Percentiles rank a stretch among this genome's conserved stretches.
phyloP scores from a whole-genome alignment of 2,329 filamentous ascomycete species.

The Karstenula rhodostoma region DNA sequence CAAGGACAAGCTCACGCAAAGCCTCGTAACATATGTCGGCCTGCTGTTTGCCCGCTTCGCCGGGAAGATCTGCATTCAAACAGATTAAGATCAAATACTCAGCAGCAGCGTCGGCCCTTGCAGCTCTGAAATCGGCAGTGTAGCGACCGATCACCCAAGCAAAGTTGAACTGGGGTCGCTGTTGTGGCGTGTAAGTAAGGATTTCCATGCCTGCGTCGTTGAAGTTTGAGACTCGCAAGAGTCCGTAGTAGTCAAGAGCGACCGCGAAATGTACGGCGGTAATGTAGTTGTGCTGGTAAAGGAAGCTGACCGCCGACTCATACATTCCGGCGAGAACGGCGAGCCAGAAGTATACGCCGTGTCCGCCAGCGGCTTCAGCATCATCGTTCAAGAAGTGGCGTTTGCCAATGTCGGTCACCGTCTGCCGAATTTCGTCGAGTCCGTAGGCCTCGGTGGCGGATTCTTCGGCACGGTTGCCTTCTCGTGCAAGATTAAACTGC shows the following conservation, averaged over 20 bases:
- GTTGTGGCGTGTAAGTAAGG: slow-evolving; percentile 71
- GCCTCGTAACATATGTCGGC: slow-evolving; percentile 88
- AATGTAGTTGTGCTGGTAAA: slow-evolving; percentile 90
- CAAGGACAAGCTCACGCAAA: slow-evolving; percentile 91
- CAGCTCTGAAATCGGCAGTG: slow-evolving; percentile 92
- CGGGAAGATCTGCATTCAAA: slow-evolving; percentile 83
- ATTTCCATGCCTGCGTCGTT: slow-evolving; percentile 70
- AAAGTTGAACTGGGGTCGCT: slow-evolving; percentile 88
- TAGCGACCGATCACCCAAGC: slow-evolving; percentile 93
- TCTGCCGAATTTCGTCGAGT: slow-evolving; percentile 75
- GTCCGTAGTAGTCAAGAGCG: slow-evolving; percentile 73
- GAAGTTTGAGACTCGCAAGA: slow-evolving; percentile 83
- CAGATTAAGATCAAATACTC: slow-evolving; percentile 94
- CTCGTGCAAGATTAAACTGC: slow-evolving; percentile 69
- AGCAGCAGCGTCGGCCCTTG: slow-evolving; percentile 85
- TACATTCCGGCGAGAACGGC: slow-evolving; percentile 92
- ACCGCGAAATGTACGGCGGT: slow-evolving; percentile 96
- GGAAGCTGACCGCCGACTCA: slow-evolving; percentile 88
- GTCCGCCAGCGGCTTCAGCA: slow-evolving; percentile 79
- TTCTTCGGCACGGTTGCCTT: slow-evolving; percentile 68
- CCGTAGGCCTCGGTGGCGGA: slow-evolving; percentile 69
- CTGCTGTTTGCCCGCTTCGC: slow-evolving; percentile 78
- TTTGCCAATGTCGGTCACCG: slow-evolving; percentile 86
- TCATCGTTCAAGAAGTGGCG: slow-evolving; percentile 87
- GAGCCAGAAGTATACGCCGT: slow-evolving; percentile 92